Conservation (phyloP, 306 rosid species). For the Dalbergia cochinchinensis region DNA sequence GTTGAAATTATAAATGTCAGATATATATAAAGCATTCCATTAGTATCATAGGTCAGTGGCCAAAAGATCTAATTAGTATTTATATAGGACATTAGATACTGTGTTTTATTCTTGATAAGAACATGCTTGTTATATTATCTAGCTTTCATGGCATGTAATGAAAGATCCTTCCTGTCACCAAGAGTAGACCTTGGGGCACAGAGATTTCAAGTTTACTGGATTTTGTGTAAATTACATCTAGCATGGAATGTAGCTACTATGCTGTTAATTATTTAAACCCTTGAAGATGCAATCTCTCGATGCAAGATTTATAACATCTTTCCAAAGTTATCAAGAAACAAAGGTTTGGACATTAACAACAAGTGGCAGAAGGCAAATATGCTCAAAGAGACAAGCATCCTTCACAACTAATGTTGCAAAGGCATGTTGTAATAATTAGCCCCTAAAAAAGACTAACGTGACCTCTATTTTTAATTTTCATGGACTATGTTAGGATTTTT, state of each 20-base stretch:
- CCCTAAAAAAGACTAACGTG: too few species aligned
- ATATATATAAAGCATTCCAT: neutral
- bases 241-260: neutral
- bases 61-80: neutral
- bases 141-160: neutral
- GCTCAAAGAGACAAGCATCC: too few species aligned
- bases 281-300: neutral
- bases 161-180: neutral
- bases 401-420: neutral
- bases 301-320: neutral
- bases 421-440: too few species aligned
- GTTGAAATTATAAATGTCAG: conserved; percentile 8
- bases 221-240: neutral
- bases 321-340: neutral
- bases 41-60: neutral
- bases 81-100: neutral
- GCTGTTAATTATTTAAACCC: neutral
- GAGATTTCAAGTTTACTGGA: conserved; percentile 3
- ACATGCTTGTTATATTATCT: neutral
- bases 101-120: conserved; percentile 1
- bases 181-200: neutral
- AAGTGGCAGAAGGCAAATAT: too few species aligned
- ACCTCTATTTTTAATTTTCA: neutral
- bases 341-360: neutral
- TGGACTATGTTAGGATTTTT: too few species aligned